Base-by-base conservation (phyloP, 1,284 basidiomycete species). In the Anthracocystis setariae region DNA sequence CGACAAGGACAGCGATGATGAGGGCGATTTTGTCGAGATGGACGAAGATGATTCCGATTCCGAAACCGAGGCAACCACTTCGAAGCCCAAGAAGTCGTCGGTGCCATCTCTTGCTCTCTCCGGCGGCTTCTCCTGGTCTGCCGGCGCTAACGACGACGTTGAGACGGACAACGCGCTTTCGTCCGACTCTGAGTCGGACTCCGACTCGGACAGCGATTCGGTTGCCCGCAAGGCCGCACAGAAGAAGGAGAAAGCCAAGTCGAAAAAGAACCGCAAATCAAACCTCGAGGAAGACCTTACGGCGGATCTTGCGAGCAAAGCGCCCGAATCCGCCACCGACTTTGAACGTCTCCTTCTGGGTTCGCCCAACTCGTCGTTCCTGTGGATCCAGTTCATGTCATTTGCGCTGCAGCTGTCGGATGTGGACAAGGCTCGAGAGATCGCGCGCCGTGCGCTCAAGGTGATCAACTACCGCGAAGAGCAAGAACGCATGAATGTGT, bases 361-460 rank as follows among this genome's bases (percentile, higher is more conserved):
- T n/a, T 95, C 94, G 0, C 96, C 96, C 4, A 94, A 97, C 83
- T 97, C 93, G 13, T 98, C 97, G 0, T 97, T 91, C 85, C 87
- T 98, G 39, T 99, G 96, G 96, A 91, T 99, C 66, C 95, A 97
- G 83, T 98, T 95, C 84, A 98, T 99, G 93, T 95, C 94, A 5
- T 96, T 98, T 88, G 92, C 95, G 73, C 86, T 98, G 5, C 93
- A 94, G 75, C 88, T 98, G 15, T 93, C 94, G 42, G 95, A 99
- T 84, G 87, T 98, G 43, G 93, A 94, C 76, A 94, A 94, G 84
- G 96, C 95, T 15, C 89, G 94, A 35, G 89, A 91, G 79, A 90
- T 94, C 46, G 95, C 90, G 17, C 87, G 88, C 52, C 89, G 93
- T 27, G 96, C 94, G 4, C 96, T 64, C 87, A 89, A 78, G 90